Conservation (phyloP, 306 rosid genomes). For the Cucumis hystrix region DNA sequence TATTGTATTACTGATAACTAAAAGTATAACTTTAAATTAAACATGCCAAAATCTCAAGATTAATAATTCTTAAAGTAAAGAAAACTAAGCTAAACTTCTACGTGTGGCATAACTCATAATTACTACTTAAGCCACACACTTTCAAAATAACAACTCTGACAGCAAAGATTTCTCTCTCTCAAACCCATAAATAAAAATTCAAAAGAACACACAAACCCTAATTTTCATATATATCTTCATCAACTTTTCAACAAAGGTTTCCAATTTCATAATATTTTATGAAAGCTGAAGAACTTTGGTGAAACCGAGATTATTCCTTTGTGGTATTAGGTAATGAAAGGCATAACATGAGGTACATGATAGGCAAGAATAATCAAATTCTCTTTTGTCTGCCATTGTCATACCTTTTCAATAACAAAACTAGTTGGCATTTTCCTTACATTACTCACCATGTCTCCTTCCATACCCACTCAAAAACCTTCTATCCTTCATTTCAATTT, state of each 20-base stretch:
- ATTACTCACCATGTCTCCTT: slow-evolving; percentile 64
- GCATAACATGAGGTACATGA: slow-evolving; percentile 33
- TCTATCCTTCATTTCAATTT: background rate
- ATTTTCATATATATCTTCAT: slow-evolving; percentile 14
- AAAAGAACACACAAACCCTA: background rate
- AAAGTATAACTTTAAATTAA: background rate
- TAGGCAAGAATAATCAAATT: slow-evolving; percentile 27
- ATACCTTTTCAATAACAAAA: slow-evolving; percentile 44
- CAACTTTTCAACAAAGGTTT: slow-evolving; percentile 13
- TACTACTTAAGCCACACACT: slow-evolving; percentile 11
- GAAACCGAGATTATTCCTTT: background rate
- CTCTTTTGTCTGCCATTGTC: slow-evolving; percentile 68
- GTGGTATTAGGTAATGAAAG: slow-evolving; percentile 26
- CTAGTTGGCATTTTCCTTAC: slow-evolving; percentile 60
- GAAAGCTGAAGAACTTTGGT: background rate
- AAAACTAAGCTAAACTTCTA: background rate
- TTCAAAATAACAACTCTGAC: slow-evolving; percentile 16
- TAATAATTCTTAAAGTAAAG: background rate
- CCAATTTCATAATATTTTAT: slow-evolving; percentile 18
- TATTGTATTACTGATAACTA: background rate
- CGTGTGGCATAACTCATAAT: background rate
- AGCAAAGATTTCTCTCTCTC: slow-evolving; percentile 24
- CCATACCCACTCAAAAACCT: slow-evolving; percentile 33
- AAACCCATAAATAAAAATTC: background rate
- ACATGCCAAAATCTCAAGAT: background rate